These are phyloP conservation scores for Leccinum aurantiacum DNA, from an alignment of 768 basidiomycete genomes.

Conservation along the genomic window DNA sequence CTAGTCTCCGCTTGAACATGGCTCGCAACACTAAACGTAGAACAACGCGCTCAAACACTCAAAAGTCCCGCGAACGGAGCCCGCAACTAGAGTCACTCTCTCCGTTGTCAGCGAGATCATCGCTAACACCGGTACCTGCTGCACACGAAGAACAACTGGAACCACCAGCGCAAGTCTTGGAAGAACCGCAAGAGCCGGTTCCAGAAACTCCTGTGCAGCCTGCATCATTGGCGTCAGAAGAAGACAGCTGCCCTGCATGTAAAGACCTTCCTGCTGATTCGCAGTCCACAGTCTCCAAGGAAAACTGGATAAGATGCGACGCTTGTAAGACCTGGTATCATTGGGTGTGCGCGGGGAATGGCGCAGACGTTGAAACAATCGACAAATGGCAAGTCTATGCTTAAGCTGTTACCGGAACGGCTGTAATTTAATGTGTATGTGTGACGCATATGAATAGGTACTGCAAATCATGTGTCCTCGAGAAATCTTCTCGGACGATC, in stretches of 20 bases:
- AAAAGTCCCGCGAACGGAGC: constrained; percentile 36
- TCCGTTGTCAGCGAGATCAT: constrained; percentile 31
- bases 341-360: constrained; percentile 75
- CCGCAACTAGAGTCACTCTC: constrained; percentile 34
- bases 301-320: constrained; percentile 83
- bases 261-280: constrained; percentile 33
- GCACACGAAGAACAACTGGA: constrained; percentile 16
- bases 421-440: constrained; percentile 13
- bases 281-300: constrained; percentile 50
- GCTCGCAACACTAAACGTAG: constrained; percentile 44
- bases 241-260: constrained; percentile 54
- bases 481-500: constrained; percentile 60
- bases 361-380: constrained; percentile 61
- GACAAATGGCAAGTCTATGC: constrained; percentile 68
- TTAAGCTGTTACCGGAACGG: constrained; percentile 14
- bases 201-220: constrained; percentile 16
- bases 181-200: constrained; percentile 15
- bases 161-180: constrained; percentile 16
- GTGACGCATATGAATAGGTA: constrained; percentile 50
- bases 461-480: constrained; percentile 60
- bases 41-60: constrained; percentile 37
- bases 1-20: constrained; percentile 32
- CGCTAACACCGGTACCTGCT: constrained; percentile 28
- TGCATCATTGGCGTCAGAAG: constrained; percentile 17
- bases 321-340: constrained; percentile 82